Percentiles rank a stretch among this genome's conserved stretches.
These are phyloP conservation scores for Erythrobasidium yunnanense DNA, from an alignment of 768 basidiomycete species.

Conservation along the genomic window DNA sequence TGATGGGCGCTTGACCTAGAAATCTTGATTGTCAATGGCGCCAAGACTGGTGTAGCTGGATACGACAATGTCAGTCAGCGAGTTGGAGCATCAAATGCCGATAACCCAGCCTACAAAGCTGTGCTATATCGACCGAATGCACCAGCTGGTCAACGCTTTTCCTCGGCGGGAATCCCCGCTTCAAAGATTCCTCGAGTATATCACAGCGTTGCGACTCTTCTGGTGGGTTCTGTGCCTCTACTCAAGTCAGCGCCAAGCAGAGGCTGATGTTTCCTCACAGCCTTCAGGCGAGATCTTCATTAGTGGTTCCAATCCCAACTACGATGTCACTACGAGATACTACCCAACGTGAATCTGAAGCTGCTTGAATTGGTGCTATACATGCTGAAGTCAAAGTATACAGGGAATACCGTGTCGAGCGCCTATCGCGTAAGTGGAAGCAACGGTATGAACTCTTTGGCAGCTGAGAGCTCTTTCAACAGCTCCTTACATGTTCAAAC, in stretches of 20 bases:
- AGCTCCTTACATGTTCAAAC: slow-evolving; percentile 50
- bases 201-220: slow-evolving; percentile 46
- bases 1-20: too few species aligned
- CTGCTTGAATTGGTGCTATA: neutral
- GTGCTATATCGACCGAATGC: slow-evolving; percentile 58
- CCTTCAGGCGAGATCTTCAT: slow-evolving; percentile 56
- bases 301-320: slow-evolving; percentile 70
- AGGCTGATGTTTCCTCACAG: too few species aligned
- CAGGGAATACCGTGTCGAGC: slow-evolving; percentile 44
- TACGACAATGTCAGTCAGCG: slow-evolving; percentile 52
- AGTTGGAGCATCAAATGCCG: slow-evolving; percentile 61
- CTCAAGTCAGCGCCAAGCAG: too few species aligned
- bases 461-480: neutral
- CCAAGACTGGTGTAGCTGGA: slow-evolving; percentile 28
- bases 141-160: slow-evolving; percentile 56
- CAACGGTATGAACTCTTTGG: neutral
- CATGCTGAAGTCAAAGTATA: slow-evolving; percentile 49
- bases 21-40: slow-evolving; percentile 35
- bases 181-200: slow-evolving; percentile 63
- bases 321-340: slow-evolving; percentile 46
- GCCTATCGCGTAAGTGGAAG: slow-evolving; percentile 35
- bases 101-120: slow-evolving; percentile 48
- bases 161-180: slow-evolving; percentile 50
- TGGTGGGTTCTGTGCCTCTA: too few species aligned
- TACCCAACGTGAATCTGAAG: slow-evolving; percentile 33